These are phyloP conservation scores for Coniferiporia sulphurascens DNA, from an alignment of 1,284 basidiomycete genomes.

Conservation along the genomic window DNA sequence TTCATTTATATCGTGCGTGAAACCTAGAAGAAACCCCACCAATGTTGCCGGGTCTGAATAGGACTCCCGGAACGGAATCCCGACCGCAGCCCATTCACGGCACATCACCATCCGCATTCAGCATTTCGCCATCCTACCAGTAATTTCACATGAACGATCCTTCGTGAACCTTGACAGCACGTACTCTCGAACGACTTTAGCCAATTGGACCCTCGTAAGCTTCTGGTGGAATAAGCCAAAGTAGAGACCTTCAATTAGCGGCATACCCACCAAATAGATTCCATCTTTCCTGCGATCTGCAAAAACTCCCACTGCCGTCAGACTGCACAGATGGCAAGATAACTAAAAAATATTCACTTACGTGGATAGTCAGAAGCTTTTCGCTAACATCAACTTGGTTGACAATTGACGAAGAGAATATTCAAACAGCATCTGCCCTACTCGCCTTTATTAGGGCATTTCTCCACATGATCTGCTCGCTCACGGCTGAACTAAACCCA, in stretches of 20 bases:
- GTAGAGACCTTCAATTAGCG: constrained; percentile 11
- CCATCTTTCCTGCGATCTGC: constrained; percentile 65
- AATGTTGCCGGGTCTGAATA: constrained; percentile 87
- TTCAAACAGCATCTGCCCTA: background rate
- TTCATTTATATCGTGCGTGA: background rate
- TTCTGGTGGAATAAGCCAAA: constrained; percentile 3
- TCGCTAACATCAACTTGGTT: constrained; percentile 83
- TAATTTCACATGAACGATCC: constrained; percentile 66
- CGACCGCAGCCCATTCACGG: constrained; percentile 86
- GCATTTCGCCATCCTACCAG: constrained; percentile 40
- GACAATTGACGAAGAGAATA: background rate
- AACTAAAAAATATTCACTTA: constrained; percentile 69
- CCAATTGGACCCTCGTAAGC: constrained; percentile 40
- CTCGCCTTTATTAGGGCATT: constrained; percentile 70
- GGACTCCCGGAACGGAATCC: constrained; percentile 82
- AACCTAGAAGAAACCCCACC: constrained; percentile 44
- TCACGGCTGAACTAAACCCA: constrained; percentile 85
- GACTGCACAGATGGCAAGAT: constrained; percentile 94
- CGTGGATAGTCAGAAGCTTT: constrained; percentile 89
- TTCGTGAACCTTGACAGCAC: constrained; percentile 83
- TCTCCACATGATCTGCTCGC: constrained; percentile 66
- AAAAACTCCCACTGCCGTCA: constrained; percentile 95
- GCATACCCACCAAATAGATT: constrained; percentile 67
- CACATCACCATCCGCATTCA: constrained; percentile 68
- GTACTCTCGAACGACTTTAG: constrained; percentile 78